Conservation (phyloP, 345 rosid genomes). For the Eucalyptus melliodora region DNA sequence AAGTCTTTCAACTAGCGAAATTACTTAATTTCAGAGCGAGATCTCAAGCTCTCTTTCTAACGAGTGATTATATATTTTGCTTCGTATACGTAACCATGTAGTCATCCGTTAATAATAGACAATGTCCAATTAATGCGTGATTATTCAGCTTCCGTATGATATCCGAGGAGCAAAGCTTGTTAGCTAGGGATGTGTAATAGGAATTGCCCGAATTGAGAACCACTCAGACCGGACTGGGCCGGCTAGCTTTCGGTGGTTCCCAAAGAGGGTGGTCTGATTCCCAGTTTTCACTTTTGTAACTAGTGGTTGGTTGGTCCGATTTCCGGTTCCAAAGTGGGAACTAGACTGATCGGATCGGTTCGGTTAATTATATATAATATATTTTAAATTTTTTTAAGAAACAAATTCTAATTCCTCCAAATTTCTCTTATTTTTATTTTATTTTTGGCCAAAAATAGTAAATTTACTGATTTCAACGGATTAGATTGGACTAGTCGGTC, state of each 20-base stretch:
- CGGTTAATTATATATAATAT: no score
- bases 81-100: no score
- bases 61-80: no score
- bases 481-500: fast-evolving
- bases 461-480: fast-evolving
- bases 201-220: fast-evolving
- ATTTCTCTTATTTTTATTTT: no score
- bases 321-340: fast-evolving
- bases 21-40: no score
- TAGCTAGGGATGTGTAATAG: fast-evolving
- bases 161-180: no score
- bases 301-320: fast-evolving
- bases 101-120: no score
- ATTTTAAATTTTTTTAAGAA: no score
- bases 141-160: no score
- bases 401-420: fast-evolving
- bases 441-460: fast-evolving
- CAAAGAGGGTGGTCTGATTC: fast-evolving
- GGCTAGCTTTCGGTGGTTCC: fast-evolving
- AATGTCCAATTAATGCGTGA: no score
- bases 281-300: fast-evolving
- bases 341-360: fast-evolving
- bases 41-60: no score
- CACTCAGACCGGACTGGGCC: fast-evolving
- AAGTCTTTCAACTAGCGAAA: neutral